Conservation (phyloP, 2,329 filamentous ascomycete species). For the Seiridium cupressi region DNA sequence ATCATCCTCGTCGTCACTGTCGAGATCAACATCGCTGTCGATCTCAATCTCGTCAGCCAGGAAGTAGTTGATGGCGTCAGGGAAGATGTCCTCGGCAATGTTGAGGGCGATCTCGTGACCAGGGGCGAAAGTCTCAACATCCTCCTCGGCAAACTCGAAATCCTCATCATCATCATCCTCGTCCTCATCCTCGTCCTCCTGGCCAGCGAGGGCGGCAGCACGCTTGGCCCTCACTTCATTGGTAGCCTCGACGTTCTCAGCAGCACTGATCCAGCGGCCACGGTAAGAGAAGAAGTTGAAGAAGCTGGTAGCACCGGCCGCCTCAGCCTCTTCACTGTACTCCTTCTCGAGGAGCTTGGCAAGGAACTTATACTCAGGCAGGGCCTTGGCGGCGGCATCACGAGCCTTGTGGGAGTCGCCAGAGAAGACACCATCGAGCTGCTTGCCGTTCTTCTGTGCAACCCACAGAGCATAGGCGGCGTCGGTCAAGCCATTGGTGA, state of each 20-base stretch:
- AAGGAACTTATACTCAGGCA: constrained; percentile 23
- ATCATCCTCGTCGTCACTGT: constrained; percentile 24
- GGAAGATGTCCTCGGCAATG: constrained; percentile 25
- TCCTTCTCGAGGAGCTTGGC: constrained; percentile 19
- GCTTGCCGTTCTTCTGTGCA: constrained; percentile 4
- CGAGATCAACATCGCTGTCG: constrained; percentile 21
- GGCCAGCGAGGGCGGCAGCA: constrained; percentile 21
- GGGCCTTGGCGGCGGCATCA: constrained; percentile 22
- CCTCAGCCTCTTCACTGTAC: background rate
- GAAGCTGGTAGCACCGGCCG: constrained; percentile 51
- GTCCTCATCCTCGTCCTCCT: constrained; percentile 30
- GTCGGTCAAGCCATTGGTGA: constrained; percentile 61
- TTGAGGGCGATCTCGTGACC: constrained; percentile 26
- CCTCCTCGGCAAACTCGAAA: constrained; percentile 28
- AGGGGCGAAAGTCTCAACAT: constrained; percentile 26
- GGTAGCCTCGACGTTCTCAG: constrained; percentile 56
- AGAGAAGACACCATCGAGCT: constrained; percentile 27
- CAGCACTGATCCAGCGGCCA: constrained; percentile 56
- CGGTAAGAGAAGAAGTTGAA: constrained; percentile 71
- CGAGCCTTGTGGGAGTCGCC: constrained; percentile 23
- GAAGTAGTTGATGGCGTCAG: constrained; percentile 26
- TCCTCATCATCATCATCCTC: constrained; percentile 33
- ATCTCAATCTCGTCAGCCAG: constrained; percentile 22
- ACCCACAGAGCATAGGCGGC: constrained; percentile 53
- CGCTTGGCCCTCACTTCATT: constrained; percentile 29